A percentile compares a stretch with the other conserved stretches of the same genome.
Conservation (phyloP, 129 eudicot genomes). For the Helichrysum umbraculigerum region DNA sequence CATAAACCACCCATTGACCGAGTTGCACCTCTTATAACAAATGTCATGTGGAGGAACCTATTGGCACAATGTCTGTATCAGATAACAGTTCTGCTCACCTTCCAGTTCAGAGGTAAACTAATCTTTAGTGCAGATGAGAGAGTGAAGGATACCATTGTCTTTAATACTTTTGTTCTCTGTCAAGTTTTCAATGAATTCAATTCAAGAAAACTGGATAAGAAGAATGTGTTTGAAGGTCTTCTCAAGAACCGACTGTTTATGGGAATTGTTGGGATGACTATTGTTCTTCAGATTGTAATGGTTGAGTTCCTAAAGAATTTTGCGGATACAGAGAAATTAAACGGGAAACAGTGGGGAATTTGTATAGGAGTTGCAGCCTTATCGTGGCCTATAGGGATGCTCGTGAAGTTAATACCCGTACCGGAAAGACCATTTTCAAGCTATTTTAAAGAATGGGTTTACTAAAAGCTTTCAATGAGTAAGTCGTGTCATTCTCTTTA, state of each 20-base stretch:
- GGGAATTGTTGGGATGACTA: background rate
- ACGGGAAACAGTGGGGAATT: background rate
- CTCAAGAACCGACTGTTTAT: background rate
- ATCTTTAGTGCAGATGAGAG: background rate
- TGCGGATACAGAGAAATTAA: background rate
- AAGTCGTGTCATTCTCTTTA: background rate
- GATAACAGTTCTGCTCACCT: background rate
- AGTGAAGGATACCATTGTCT: background rate
- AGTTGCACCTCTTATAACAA: background rate
- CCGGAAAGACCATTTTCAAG: background rate
- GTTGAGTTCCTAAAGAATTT: background rate
- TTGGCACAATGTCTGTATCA: background rate
- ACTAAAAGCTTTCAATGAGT: background rate
- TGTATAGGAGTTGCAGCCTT: background rate
- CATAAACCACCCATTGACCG: background rate
- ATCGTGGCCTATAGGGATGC: background rate
- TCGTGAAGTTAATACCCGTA: background rate
- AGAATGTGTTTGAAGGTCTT: constrained; percentile 2
- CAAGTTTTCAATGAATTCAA: background rate
- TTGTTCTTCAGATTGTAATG: background rate
- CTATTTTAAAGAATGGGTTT: background rate
- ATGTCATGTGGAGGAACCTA: constrained; percentile 9
- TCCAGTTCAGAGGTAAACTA: constrained; percentile 6
- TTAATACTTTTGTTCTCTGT: background rate
- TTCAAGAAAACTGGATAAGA: background rate